Base-by-base conservation (phyloP, 306 rosid genomes). In the Sicyos edulis region DNA sequence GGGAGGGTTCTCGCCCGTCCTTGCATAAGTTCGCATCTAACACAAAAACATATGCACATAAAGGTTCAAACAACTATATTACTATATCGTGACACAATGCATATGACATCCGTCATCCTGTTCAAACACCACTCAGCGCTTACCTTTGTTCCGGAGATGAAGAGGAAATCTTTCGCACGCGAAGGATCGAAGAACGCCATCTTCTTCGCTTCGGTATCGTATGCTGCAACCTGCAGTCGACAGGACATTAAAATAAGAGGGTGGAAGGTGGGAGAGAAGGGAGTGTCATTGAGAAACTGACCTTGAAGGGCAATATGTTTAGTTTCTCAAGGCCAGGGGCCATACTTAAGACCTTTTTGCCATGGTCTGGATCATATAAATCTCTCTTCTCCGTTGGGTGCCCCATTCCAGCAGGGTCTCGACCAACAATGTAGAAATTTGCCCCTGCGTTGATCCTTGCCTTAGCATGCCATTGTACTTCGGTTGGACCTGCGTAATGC, bases 401-500 rank as follows among this genome's bases (percentile, higher is more conserved):
- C 47, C 47, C 47, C 47, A 42, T 42, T 42, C 47, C 47, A 9
- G 97, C 97, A 54, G 99, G 99, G 76, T 93, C 99, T 52, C 97
- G 95, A n/a, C 99, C 97, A 62, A 93, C 99, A 20, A 93, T 93
- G 70, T 93, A 93, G 81, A 93, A 93, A 84, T 91, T 93, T 49
- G 99, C 96, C 10, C 99, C 99, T 20, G 97, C 99, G 58, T 93
- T 91, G 77, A 93, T 87, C 69, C 99, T 75, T 50, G 99, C 97
- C 80, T 93, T 93, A 26, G 97, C 99, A 74, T 91, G 99, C 99
- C 99, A 93, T 74, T 93, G 99, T 24, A 93, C 99, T 82, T 93
- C 99, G 61, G 99, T 93, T 74, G 99, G 99, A 24, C 99, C 96
- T 0, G 97, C 99, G 74, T 93, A 93, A 80, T 91, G 97, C 99